phyloP scores from a whole-genome alignment of 176 grass and related monocot species.

The Rhynchospora pubera region DNA sequence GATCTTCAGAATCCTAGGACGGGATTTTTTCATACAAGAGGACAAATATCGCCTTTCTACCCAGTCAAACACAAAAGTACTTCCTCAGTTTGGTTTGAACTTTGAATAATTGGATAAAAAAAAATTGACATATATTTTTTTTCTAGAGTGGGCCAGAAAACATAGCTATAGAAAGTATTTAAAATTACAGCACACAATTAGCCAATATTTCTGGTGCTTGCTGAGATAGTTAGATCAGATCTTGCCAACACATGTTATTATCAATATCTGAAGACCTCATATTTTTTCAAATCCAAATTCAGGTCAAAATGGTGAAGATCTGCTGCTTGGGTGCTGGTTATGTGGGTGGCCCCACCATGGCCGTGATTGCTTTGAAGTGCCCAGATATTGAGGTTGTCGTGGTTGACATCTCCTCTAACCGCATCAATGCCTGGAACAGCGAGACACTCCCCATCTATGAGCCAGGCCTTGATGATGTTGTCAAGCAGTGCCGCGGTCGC shows the following conservation, averaged over 20 bases:
- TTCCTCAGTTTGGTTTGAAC: neutral
- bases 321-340: slow-evolving; percentile 72
- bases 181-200: neutral
- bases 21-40: neutral
- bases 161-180: neutral
- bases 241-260: neutral
- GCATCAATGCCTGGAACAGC: slow-evolving; percentile 57
- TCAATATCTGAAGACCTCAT: neutral
- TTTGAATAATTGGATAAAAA: too few species aligned
- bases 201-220: neutral
- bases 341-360: slow-evolving; percentile 73
- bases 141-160: neutral
- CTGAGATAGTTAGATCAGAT: neutral
- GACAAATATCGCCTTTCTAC: neutral
- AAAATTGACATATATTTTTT: too few species aligned
- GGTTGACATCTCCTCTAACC: slow-evolving; percentile 41
- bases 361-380: slow-evolving; percentile 58
- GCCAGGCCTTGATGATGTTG: slow-evolving; percentile 54
- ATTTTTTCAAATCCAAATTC: neutral
- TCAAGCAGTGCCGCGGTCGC: slow-evolving; percentile 46
- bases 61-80: neutral
- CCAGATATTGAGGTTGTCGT: slow-evolving; percentile 51
- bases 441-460: slow-evolving; percentile 62
- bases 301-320: slow-evolving; percentile 61
- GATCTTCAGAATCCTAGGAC: neutral